These are phyloP conservation scores for Ceratocystis eucalypticola DNA, from an alignment of 2,329 filamentous ascomycete species.

Conservation along the genomic window DNA sequence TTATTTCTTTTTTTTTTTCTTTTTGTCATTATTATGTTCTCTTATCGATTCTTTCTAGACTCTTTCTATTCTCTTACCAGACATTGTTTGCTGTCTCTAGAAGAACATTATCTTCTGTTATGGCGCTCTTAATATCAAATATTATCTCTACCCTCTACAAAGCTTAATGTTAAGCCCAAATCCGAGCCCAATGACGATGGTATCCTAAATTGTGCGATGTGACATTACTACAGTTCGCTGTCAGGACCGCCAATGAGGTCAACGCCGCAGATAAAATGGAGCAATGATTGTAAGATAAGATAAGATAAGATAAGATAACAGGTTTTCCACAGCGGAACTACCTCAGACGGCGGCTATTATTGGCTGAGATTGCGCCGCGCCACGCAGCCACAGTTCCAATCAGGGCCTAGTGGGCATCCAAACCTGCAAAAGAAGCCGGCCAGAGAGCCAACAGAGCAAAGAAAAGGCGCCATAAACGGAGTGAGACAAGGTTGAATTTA, in stretches of 20 bases:
- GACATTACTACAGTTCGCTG: neutral
- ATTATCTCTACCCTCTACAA: no score
- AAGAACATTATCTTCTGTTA: no score
- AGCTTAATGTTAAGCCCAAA: neutral
- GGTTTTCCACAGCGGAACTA: neutral
- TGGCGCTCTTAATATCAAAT: no score
- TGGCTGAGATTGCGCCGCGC: neutral
- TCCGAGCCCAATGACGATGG: neutral
- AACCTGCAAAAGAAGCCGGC: conserved; percentile 5
- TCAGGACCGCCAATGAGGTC: conserved; percentile 5
- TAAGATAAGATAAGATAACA: conserved; percentile 3
- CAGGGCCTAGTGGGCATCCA: conserved; percentile 4
- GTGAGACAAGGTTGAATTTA: conserved; percentile 7
- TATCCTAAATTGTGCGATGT: neutral
- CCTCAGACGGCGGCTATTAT: neutral
- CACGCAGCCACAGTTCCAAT: conserved; percentile 7
- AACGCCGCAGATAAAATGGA: neutral
- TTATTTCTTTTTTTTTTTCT: neutral
- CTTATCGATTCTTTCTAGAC: neutral
- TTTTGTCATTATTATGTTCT: neutral
- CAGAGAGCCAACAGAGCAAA: neutral
- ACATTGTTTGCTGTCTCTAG: neutral
- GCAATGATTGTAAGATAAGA: neutral
- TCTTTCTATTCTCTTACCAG: neutral
- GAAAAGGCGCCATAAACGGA: conserved; percentile 2